phyloP scores from a whole-genome alignment of 352 stramenopile species.

The Pythium aquatile region DNA sequence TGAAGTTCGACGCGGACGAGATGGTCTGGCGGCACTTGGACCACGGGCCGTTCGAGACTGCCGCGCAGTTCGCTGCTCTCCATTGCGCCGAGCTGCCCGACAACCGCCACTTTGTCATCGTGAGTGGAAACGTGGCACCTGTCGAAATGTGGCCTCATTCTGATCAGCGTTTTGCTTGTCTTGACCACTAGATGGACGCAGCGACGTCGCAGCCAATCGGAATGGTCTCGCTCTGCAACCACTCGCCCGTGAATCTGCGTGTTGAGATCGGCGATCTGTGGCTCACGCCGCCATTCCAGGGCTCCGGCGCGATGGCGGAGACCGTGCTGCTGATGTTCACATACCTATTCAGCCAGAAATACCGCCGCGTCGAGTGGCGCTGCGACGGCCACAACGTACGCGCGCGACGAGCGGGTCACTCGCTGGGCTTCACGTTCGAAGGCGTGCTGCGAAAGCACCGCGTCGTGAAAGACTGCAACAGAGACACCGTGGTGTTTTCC shows the following conservation, averaged over 20 bases:
- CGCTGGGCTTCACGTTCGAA: conserved; percentile 84
- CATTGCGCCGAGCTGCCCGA: conserved; percentile 37
- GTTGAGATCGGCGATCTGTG: conserved; percentile 80
- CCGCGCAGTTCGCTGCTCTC: conserved; percentile 31
- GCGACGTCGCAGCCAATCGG: conserved; percentile 56
- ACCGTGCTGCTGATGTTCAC: conserved; percentile 67
- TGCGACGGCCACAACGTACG: conserved; percentile 87
- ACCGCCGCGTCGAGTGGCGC: conserved; percentile 85
- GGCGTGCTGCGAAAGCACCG: conserved; percentile 87
- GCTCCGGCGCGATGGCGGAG: conserved; percentile 45
- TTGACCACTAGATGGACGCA: conserved; percentile 38
- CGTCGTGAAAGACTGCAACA: conserved; percentile 83
- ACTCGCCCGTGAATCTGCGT: conserved; percentile 79
- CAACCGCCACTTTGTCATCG: conserved; percentile 66
- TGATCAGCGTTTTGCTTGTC: background rate
- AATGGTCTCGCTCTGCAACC: conserved; percentile 70
- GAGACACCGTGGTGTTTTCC: conserved; percentile 82
- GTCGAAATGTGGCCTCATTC: background rate
- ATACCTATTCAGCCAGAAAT: conserved; percentile 71
- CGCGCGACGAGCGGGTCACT: conserved; percentile 73
- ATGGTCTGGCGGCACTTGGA: conserved; percentile 78
- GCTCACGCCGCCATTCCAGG: conserved; percentile 79
- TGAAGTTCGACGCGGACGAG: conserved; percentile 68
- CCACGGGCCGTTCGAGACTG: conserved; percentile 53
- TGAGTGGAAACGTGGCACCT: background rate